Evolutionary conservation across 1,284 basidiomycete species (phyloP).

Genomic region (Ceratobasidium sp.): DNA sequence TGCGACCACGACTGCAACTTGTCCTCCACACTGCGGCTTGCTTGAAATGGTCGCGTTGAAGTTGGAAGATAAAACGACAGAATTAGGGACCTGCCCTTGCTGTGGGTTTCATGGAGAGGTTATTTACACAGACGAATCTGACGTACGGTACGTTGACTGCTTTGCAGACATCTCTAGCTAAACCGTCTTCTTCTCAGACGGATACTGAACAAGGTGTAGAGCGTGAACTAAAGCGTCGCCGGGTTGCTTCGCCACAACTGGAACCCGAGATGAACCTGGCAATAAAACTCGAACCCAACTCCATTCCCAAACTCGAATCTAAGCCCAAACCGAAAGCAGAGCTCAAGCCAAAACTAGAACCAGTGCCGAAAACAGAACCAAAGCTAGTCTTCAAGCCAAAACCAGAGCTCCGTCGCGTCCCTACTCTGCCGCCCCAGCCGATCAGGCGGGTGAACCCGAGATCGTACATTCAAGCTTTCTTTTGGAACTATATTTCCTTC

Average conservation of each 20-base stretch:
- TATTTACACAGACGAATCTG: not conserved
- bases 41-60: too few species aligned
- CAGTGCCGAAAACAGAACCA: too few species aligned
- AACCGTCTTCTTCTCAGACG: not conserved
- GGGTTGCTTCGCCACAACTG: not conserved
- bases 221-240: constrained; percentile 13
- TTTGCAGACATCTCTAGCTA: not conserved
- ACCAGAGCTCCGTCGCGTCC: not conserved
- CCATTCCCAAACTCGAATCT: too few species aligned
- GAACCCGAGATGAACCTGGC: too few species aligned
- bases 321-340: too few species aligned
- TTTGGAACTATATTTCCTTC: not conserved
- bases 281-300: too few species aligned
- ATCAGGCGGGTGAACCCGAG: not conserved
- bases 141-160: not conserved
- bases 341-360: too few species aligned
- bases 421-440: not conserved
- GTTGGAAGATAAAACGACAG: too few species aligned
- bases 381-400: not conserved
- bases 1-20: too few species aligned
- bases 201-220: not conserved
- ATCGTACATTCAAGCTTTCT: constrained; percentile 11
- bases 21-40: too few species aligned
- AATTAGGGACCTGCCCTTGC: constrained; percentile 4
- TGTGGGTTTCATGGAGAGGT: constrained; percentile 13